Percentiles rank a stretch among this genome's conserved stretches.
Conservation (phyloP, 2,329 filamentous ascomycete species). For the Beauveria scarabaeidicola region DNA sequence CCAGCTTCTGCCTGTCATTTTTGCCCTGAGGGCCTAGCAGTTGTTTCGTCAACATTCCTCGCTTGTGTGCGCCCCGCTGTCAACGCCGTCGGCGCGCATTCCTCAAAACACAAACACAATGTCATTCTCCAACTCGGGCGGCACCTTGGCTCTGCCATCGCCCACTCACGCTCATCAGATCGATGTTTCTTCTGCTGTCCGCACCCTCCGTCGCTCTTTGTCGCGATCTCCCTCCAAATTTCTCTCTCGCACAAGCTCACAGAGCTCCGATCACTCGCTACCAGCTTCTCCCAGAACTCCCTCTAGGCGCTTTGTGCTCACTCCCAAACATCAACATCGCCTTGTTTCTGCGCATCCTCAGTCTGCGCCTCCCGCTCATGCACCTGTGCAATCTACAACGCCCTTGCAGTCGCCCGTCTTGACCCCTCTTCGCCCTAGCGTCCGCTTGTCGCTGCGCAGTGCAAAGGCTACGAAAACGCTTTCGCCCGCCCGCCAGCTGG, state of each 20-base stretch:
- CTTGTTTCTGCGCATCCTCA: conserved; percentile 23
- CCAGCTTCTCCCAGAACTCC: conserved; percentile 42
- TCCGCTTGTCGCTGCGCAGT: conserved; percentile 58
- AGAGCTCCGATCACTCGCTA: conserved; percentile 40
- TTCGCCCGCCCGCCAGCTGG: conserved; percentile 40
- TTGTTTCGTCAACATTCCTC: conserved; percentile 22
- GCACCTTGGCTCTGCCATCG: conserved; percentile 78
- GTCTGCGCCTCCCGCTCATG: conserved; percentile 26
- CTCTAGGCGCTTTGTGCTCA: conserved; percentile 35
- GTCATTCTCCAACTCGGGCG: conserved; percentile 57
- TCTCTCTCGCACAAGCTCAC: conserved; percentile 43
- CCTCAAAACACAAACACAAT: conserved; percentile 30
- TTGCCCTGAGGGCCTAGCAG: not conserved
- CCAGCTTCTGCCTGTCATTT: not conserved
- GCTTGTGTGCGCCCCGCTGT: conserved; percentile 18
- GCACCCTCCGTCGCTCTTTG: conserved; percentile 76
- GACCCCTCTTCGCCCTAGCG: conserved; percentile 57
- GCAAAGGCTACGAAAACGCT: conserved; percentile 50
- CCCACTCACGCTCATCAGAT: conserved; percentile 76
- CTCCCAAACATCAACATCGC: conserved; percentile 27
- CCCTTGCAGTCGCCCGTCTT: conserved; percentile 42
- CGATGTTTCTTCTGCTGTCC: conserved; percentile 72
- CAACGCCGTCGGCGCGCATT: conserved; percentile 19
- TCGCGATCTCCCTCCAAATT: conserved; percentile 94
- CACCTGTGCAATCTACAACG: conserved; percentile 17